Percentiles rank a stretch among this genome's conserved stretches.
These are phyloP conservation scores for Xylariaceae sp. DNA, from an alignment of 2,329 filamentous ascomycete species.

Conservation along the genomic window DNA sequence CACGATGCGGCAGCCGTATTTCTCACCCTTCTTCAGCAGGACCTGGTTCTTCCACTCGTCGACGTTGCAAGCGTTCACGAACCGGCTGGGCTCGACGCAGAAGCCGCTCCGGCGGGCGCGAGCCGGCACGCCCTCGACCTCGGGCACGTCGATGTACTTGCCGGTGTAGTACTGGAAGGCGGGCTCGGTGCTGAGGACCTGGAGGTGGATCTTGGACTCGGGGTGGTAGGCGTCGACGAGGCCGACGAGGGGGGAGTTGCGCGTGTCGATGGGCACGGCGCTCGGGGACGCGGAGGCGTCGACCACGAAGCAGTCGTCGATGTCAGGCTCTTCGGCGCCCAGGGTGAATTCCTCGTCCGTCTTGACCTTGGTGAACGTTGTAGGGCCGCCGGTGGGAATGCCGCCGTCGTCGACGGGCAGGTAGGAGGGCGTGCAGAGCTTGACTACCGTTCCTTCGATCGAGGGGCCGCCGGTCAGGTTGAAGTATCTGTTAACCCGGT, in stretches of 20 bases:
- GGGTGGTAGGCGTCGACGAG: conserved; percentile 72
- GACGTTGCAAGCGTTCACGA: conserved; percentile 81
- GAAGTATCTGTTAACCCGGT: conserved; percentile 48
- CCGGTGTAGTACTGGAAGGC: conserved; percentile 97
- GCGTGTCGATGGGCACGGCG: conserved; percentile 61
- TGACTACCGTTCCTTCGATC: conserved; percentile 57
- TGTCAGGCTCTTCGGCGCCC: conserved; percentile 62
- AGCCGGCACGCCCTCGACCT: conserved; percentile 54
- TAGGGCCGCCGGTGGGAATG: conserved; percentile 68
- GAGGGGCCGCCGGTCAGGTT: conserved; percentile 52
- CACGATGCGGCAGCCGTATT: conserved; percentile 74
- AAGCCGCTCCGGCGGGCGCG: conserved; percentile 69
- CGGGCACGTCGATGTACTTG: conserved; percentile 73
- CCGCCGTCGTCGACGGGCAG: conserved; percentile 67
- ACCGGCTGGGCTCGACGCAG: conserved; percentile 88
- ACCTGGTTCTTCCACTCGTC: conserved; percentile 75
- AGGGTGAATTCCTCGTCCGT: conserved; percentile 66
- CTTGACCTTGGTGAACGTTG: conserved; percentile 58
- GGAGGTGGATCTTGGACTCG: conserved; percentile 69
- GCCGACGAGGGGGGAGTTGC: conserved; percentile 54
- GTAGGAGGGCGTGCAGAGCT: conserved; percentile 59
- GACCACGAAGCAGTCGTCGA: conserved; percentile 89
- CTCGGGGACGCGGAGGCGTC: conserved; percentile 50
- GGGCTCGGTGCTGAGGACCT: conserved; percentile 87
- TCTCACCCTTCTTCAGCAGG: conserved; percentile 75